Percentiles rank a stretch among this genome's conserved stretches.
Conservation (phyloP, 345 rosid genomes). For the Arabis alpina region DNA sequence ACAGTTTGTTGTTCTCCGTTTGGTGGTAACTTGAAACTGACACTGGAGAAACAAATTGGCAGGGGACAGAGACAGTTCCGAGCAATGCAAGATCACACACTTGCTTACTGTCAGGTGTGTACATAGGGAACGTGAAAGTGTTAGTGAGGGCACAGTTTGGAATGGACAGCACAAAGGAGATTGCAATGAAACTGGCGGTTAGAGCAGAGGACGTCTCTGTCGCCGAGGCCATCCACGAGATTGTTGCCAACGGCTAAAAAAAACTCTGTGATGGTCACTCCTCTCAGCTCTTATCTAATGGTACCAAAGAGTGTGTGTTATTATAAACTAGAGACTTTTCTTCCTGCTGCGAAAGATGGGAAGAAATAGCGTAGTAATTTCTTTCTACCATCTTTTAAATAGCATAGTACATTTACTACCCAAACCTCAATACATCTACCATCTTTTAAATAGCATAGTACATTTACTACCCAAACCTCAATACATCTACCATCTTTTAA, state of each 20-base stretch:
- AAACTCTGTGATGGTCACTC: neutral
- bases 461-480: too few relatives aligned
- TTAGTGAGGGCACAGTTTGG: conserved; percentile 88
- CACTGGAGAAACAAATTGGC: conserved; percentile 8
- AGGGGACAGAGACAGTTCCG: conserved; percentile 89
- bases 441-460: conserved; percentile 22
- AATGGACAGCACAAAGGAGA: conserved; percentile 76
- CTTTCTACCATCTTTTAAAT: conserved; percentile 2
- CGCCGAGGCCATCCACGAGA: conserved; percentile 86
- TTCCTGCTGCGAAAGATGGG: neutral
- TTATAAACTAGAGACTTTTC: conserved; percentile 1
- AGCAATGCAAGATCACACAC: conserved; percentile 95
- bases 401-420: too few relatives aligned
- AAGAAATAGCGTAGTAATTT: too few relatives aligned
- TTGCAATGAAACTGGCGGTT: conserved; percentile 88
- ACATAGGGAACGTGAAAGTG: conserved; percentile 83
- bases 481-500: conserved; percentile 2
- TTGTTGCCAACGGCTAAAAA: conserved; percentile 76
- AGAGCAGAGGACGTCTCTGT: conserved; percentile 81
- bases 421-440: neutral
- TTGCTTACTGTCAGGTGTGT: conserved; percentile 83
- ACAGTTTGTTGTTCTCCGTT: neutral
- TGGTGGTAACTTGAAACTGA: conserved; percentile 27
- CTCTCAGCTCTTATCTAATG: neutral
- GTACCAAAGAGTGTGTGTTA: conserved; percentile 20